Evolutionary conservation across 768 basidiomycete species (phyloP).

Genomic region (Pisolithus albus): DNA sequence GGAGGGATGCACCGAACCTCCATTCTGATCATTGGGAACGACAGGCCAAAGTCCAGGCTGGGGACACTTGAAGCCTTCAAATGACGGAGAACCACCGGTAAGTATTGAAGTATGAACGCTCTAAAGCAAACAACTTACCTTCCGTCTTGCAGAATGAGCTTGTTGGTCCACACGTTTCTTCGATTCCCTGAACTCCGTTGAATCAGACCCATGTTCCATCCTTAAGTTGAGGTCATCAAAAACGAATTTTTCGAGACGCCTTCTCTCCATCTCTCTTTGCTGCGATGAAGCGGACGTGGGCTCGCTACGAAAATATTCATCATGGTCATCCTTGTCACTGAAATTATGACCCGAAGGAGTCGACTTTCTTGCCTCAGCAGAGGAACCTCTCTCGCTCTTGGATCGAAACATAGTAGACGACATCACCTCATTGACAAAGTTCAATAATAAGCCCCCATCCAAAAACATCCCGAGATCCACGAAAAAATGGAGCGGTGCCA

Average conservation of each 20-base stretch:
- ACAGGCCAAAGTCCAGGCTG: conserved; percentile 28
- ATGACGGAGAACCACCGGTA: conserved; percentile 1
- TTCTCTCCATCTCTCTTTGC: conserved; percentile 33
- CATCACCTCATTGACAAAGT: conserved; percentile 45
- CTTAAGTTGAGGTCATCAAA: conserved; percentile 55
- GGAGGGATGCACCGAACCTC: conserved; percentile 66
- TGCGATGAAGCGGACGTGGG: conserved; percentile 10
- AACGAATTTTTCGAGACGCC: conserved; percentile 42
- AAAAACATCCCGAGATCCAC: conserved; percentile 52
- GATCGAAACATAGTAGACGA: conserved; percentile 11
- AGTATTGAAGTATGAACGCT: conserved; percentile 3
- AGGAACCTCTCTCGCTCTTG: neutral
- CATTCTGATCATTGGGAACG: conserved; percentile 53
- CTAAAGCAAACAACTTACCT: conserved; percentile 10
- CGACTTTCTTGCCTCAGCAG: neutral
- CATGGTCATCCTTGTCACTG: conserved; percentile 11
- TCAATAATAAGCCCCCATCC: conserved; percentile 31
- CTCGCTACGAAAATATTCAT: conserved; percentile 21
- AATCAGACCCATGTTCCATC: conserved; percentile 33
- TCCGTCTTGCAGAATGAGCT: conserved; percentile 4
- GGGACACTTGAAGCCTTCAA: conserved; percentile 3
- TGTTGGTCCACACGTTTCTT: conserved; percentile 6
- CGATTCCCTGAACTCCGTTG: conserved; percentile 3
- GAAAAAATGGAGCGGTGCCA: conserved; percentile 69
- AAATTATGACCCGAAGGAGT: neutral